These are phyloP conservation scores for Globisporangium ultimum DNA, from an alignment of 352 stramenopile species.

Conservation along the genomic window DNA sequence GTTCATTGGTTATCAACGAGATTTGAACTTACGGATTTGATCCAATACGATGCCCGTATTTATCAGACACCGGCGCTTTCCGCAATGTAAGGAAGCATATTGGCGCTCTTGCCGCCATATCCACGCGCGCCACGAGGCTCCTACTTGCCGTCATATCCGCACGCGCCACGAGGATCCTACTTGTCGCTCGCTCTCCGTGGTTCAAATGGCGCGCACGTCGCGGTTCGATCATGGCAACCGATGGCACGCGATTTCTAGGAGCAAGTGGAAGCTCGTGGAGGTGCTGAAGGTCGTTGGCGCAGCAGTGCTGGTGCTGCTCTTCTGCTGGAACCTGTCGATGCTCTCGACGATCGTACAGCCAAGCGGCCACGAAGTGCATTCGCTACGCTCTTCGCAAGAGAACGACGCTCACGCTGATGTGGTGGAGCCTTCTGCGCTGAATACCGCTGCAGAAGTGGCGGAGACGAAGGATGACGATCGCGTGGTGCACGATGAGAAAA, in stretches of 20 bases:
- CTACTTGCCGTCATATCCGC: no score
- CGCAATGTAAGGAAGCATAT: no score
- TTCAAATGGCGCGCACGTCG: conserved; percentile 15
- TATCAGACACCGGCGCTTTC: no score
- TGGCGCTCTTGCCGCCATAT: no score
- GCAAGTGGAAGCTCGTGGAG: conserved; percentile 14
- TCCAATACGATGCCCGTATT: no score
- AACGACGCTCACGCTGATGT: not conserved
- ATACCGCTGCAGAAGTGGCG: not conserved
- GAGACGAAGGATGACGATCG: conserved; percentile 2
- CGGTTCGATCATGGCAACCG: conserved; percentile 20
- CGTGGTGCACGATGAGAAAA: conserved; percentile 5
- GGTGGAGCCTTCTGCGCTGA: not conserved
- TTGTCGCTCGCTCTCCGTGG: not conserved
- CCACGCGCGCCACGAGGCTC: no score
- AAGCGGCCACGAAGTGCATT: conserved; percentile 1
- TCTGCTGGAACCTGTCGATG: conserved; percentile 57
- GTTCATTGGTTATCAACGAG: no score
- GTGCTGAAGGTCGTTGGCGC: conserved; percentile 26
- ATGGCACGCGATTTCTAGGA: conserved; percentile 20
- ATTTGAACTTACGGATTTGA: no score
- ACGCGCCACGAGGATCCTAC: no score
- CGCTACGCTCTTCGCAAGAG: conserved; percentile 7
- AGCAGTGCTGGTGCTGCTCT: conserved; percentile 29
- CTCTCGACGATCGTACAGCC: conserved; percentile 27